Conservation (phyloP, 2,329 filamentous ascomycete genomes). For the Pyrenophora tritici-repentis region DNA sequence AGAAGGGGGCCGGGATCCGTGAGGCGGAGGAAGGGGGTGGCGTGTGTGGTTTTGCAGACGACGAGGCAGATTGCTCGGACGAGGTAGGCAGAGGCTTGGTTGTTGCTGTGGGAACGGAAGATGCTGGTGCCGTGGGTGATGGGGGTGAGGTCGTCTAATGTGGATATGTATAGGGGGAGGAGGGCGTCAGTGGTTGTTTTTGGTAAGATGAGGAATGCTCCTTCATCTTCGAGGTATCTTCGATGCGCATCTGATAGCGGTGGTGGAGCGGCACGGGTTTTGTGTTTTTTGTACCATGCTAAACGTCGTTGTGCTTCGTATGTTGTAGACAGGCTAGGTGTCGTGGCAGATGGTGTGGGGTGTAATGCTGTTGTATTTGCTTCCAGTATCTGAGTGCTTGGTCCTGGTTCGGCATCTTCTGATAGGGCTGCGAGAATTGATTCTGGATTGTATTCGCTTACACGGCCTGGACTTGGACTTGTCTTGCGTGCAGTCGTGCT, state of each 20-base stretch:
- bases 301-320: slow-evolving; percentile 2
- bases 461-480: slow-evolving; percentile 1
- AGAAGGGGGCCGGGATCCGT: not conserved
- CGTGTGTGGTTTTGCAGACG: slow-evolving; percentile 1
- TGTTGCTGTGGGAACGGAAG: slow-evolving; percentile 2
- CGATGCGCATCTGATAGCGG: slow-evolving; percentile 2
- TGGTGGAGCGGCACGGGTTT: not conserved
- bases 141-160: slow-evolving; percentile 3
- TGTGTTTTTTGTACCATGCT: slow-evolving; percentile 8
- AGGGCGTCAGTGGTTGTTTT: slow-evolving; percentile 2
- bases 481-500: not conserved
- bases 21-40: not conserved
- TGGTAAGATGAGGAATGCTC: slow-evolving; percentile 1
- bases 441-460: slow-evolving; percentile 9
- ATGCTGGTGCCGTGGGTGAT: not conserved
- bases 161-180: slow-evolving; percentile 1
- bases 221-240: slow-evolving; percentile 5
- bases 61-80: slow-evolving; percentile 7
- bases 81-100: not conserved
- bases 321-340: not conserved
- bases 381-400: not conserved
- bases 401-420: slow-evolving; percentile 1
- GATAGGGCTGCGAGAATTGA: slow-evolving; percentile 7
- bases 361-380: not conserved
- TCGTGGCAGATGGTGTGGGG: not conserved